Conservation (phyloP, 2,329 filamentous ascomycete genomes). For the Aschersonia sp. region DNA sequence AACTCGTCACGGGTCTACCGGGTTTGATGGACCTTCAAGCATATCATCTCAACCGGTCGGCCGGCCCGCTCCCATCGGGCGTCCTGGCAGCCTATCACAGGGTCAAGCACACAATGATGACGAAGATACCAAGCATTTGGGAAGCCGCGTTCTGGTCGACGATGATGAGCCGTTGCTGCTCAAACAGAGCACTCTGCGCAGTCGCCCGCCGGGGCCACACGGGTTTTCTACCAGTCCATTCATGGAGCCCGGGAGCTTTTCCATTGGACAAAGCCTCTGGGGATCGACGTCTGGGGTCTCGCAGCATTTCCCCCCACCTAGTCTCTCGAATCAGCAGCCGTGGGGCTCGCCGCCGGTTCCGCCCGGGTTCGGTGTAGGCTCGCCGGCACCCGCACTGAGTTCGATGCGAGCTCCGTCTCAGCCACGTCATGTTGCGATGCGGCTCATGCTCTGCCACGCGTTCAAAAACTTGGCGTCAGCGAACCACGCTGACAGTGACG, state of each 20-base stretch:
- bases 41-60: slow-evolving; percentile 57
- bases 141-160: slow-evolving; percentile 76
- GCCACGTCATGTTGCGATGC: slow-evolving; percentile 53
- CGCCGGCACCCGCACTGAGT: slow-evolving; percentile 14
- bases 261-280: slow-evolving; percentile 25
- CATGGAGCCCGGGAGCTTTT: slow-evolving; percentile 22
- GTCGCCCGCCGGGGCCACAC: slow-evolving; percentile 35
- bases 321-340: slow-evolving; percentile 23
- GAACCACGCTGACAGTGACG: slow-evolving; percentile 30
- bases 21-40: slow-evolving; percentile 42
- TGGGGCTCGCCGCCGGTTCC: slow-evolving; percentile 20
- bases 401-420: slow-evolving; percentile 25
- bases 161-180: slow-evolving; percentile 45
- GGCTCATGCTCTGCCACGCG: slow-evolving; percentile 61
- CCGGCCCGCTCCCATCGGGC: slow-evolving; percentile 74
- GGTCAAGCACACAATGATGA: slow-evolving; percentile 36
- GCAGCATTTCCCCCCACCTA: slow-evolving; percentile 26
- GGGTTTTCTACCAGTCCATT: slow-evolving; percentile 27
- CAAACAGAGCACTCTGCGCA: slow-evolving; percentile 22
- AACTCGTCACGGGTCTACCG: slow-evolving; percentile 60
- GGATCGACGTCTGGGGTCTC: slow-evolving; percentile 18
- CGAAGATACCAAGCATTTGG: slow-evolving; percentile 67
- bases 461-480: slow-evolving; percentile 46
- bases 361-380: slow-evolving; percentile 18
- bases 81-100: slow-evolving; percentile 59